Base-by-base conservation (phyloP, 768 basidiomycete genomes). In the Piloderma croceum region DNA sequence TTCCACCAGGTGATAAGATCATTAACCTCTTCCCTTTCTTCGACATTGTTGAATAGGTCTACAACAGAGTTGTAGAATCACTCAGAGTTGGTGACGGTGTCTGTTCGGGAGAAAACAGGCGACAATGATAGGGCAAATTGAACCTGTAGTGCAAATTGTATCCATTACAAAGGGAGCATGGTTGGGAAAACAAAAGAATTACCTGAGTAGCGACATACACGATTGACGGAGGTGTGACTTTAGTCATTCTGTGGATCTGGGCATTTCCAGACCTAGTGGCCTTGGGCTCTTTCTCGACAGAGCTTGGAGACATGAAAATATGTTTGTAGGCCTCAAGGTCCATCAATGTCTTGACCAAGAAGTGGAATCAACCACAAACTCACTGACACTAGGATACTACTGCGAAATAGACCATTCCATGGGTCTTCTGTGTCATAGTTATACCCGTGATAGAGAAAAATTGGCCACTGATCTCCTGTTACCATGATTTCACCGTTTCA, bases 381-480 rank as follows among this genome's bases (percentile, higher is more conserved):
- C 18, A 10, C 39, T 10, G 11, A 3, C 15, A 13, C 40, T 7
- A 44, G n/a, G 3, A 38, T 38, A 34, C 38, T 13, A 42, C 34
- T 25, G 24, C 44, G 41, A 9, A n/a, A n/a, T n/a, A n/a, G n/a
- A n/a, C n/a, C n/a, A n/a, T n/a, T n/a, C n/a, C n/a, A n/a, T n/a
- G n/a, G n/a, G n/a, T n/a, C n/a, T n/a, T n/a, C n/a, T n/a, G n/a
- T n/a, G n/a, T n/a, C n/a, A n/a, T n/a, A n/a, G n/a, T n/a, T n/a
- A n/a, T n/a, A n/a, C n/a, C n/a, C n/a, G n/a, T n/a, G n/a, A n/a
- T n/a, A n/a, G n/a, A 54, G 29, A 6, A 54, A 34, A 2, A 53
- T 11, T 0, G 45, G 49, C 52, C 53, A 55, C 15, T 55, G 46
- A 25, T 51, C 49, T n/a, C 52, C 49, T 5, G 42, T 13, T 5